Percentiles rank a stretch among this genome's conserved stretches.
Evolutionary conservation across 768 basidiomycete species (phyloP).

Genomic region (Hericium alpestre): DNA sequence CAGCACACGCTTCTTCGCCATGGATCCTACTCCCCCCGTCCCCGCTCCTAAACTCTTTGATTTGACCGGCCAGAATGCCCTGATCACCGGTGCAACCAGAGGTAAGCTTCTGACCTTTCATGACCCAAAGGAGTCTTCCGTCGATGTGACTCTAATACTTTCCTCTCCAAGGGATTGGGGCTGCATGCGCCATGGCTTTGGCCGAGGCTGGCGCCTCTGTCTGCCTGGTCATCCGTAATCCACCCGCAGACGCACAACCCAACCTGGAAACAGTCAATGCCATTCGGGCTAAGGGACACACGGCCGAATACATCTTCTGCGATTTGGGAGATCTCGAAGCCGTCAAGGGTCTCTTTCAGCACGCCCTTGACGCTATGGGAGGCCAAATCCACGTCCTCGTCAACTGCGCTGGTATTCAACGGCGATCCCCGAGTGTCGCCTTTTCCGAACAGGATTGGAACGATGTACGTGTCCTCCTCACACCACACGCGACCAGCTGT

Average conservation of each 20-base stretch:
- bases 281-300: conserved; percentile 26
- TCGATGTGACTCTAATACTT: neutral
- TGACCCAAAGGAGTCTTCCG: conserved; percentile 2
- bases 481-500: conserved; percentile 2
- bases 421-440: conserved; percentile 48
- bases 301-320: conserved; percentile 37
- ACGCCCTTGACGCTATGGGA: conserved; percentile 39
- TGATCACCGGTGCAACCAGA: conserved; percentile 74
- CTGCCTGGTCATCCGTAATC: conserved; percentile 37
- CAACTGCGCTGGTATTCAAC: conserved; percentile 59
- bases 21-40: conserved; percentile 44
- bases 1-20: conserved; percentile 12
- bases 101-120: conserved; percentile 31
- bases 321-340: conserved; percentile 42
- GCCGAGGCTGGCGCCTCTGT: conserved; percentile 44
- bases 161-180: conserved; percentile 36
- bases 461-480: conserved; percentile 37
- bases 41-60: conserved; percentile 53
- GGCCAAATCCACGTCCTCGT: conserved; percentile 52
- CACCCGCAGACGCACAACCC: conserved; percentile 23
- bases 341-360: conserved; percentile 38
- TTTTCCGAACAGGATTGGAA: conserved; percentile 65
- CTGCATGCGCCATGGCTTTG: conserved; percentile 42
- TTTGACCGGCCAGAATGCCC: conserved; percentile 53
- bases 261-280: conserved; percentile 26